Percentiles rank a stretch among this genome's conserved stretches.
Evolutionary conservation across 1,284 basidiomycete species (phyloP).

Genomic region (Leccinum pachyderme): DNA sequence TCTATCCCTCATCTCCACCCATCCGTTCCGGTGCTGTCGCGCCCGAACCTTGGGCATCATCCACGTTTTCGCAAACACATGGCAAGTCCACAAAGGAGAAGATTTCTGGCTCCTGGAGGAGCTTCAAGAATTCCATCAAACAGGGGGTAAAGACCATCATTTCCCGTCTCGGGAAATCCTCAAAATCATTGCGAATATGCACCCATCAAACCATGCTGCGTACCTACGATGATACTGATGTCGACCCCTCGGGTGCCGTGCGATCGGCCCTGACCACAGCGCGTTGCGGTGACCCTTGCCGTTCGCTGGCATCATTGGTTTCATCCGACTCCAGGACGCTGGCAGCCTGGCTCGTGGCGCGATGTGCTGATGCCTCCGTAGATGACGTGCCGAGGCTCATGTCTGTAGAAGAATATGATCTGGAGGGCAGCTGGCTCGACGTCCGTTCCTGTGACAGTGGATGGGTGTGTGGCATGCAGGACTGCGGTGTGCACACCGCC

Average conservation of each 20-base stretch:
- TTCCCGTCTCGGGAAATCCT: constrained; percentile 15
- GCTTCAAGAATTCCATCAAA: constrained; percentile 26
- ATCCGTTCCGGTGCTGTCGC: constrained; percentile 40
- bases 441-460: constrained; percentile 17
- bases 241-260: constrained; percentile 2
- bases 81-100: constrained; percentile 22
- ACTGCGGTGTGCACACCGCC: constrained; percentile 30
- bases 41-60: constrained; percentile 37
- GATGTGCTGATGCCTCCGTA: constrained; percentile 22
- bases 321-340: constrained; percentile 39
- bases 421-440: constrained; percentile 47
- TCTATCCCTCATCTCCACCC: constrained; percentile 28
- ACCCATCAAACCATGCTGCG: constrained; percentile 11
- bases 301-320: constrained; percentile 26
- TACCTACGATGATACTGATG: constrained; percentile 2
- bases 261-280: neutral
- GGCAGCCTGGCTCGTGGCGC: constrained; percentile 40
- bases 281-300: constrained; percentile 3
- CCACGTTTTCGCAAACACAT: constrained; percentile 20
- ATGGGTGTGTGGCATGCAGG: constrained; percentile 30
- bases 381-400: constrained; percentile 30
- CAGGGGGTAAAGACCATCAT: constrained; percentile 23
- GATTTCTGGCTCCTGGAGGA: constrained; percentile 34
- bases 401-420: constrained; percentile 47
- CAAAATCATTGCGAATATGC: constrained; percentile 12